These are phyloP conservation scores for Picea glauca DNA, from an alignment of 75 land plant genomes.

Conservation along the genomic window DNA sequence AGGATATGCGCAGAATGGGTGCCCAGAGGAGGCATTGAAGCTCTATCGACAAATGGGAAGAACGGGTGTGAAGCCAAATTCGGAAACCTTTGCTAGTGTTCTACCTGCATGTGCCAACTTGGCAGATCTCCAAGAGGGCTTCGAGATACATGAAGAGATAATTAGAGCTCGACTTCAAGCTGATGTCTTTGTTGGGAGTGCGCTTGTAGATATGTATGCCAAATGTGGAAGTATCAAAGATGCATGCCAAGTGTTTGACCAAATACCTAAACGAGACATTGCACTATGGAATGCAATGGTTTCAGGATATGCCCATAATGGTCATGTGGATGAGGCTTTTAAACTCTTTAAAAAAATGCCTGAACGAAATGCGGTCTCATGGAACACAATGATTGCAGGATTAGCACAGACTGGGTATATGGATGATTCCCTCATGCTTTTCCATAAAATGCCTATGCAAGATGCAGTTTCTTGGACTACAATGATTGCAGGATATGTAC, in stretches of 20 bases:
- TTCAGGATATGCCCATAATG: slow-evolving; percentile 12
- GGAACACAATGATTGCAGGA: slow-evolving; percentile 21
- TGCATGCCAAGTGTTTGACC: slow-evolving; percentile 31
- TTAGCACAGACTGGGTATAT: slow-evolving; percentile 11
- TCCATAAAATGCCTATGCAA: too few relatives aligned
- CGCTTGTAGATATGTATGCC: slow-evolving; percentile 55
- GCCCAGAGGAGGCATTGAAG: slow-evolving; percentile 14
- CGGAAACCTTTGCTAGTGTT: slow-evolving; percentile 24
- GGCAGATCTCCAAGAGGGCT: slow-evolving; percentile 42
- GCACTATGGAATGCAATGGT: slow-evolving; percentile 17
- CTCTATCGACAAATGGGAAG: slow-evolving; percentile 22
- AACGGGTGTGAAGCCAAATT: slow-evolving; percentile 27
- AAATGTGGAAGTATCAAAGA: slow-evolving; percentile 48
- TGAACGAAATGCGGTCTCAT: slow-evolving; percentile 18
- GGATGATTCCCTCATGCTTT: too few relatives aligned
- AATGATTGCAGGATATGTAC: too few relatives aligned
- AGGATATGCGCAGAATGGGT: slow-evolving; percentile 26
- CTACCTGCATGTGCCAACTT: slow-evolving; percentile 31
- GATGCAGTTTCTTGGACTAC: too few relatives aligned
- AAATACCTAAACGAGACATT: slow-evolving; percentile 10
- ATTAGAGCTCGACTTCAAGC: slow-evolving; percentile 48
- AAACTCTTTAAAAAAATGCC: slow-evolving; percentile 10
- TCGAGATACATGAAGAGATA: slow-evolving; percentile 40
- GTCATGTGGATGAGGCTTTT: slow-evolving; percentile 5
- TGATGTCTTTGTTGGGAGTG: slow-evolving; percentile 37